These are phyloP conservation scores for Choiromyces venosus DNA, from an alignment of 495 filamentous ascomycete species.

Conservation along the genomic window DNA sequence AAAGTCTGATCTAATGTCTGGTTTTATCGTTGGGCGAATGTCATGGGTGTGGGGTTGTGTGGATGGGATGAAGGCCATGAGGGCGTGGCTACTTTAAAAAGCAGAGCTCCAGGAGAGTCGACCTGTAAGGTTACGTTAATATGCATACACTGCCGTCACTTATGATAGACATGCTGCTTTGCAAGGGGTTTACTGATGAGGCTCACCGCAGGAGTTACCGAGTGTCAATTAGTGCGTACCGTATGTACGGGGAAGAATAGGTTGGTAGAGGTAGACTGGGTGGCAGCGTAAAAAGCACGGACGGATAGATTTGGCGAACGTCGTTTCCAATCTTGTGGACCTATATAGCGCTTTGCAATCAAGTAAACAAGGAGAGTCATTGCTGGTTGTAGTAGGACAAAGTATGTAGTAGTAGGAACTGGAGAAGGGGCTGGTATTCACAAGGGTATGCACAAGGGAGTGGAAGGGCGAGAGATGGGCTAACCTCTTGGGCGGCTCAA, in stretches of 20 bases:
- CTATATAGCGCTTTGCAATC: conserved; percentile 28
- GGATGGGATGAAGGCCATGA: conserved; percentile 22
- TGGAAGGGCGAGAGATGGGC: not conserved
- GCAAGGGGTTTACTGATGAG: conserved; percentile 34
- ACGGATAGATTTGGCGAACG: conserved; percentile 28
- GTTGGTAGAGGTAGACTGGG: not conserved
- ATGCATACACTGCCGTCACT: conserved; percentile 13
- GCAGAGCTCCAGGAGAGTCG: conserved; percentile 24
- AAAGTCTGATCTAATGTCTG: conserved; percentile 27
- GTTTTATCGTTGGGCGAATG: conserved; percentile 18
- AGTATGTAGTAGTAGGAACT: conserved; percentile 29
- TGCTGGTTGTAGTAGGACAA: conserved; percentile 24
- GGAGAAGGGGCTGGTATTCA: conserved; percentile 26
- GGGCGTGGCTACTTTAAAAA: conserved; percentile 34
- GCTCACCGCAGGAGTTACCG: conserved; percentile 34
- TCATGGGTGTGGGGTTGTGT: conserved; percentile 18
- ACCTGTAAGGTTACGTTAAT: conserved; percentile 19
- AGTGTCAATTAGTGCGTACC: conserved; percentile 19
- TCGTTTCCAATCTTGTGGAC: conserved; percentile 26
- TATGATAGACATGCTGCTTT: conserved; percentile 33
- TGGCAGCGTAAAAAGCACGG: conserved; percentile 23
- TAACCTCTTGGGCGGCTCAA: conserved; percentile 25
- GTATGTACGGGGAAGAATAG: conserved; percentile 16
- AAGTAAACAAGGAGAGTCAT: conserved; percentile 26
- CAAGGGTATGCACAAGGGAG: conserved; percentile 20